Base-by-base conservation (phyloP, 331 rosid species). In the Prunus yedoensis region DNA sequence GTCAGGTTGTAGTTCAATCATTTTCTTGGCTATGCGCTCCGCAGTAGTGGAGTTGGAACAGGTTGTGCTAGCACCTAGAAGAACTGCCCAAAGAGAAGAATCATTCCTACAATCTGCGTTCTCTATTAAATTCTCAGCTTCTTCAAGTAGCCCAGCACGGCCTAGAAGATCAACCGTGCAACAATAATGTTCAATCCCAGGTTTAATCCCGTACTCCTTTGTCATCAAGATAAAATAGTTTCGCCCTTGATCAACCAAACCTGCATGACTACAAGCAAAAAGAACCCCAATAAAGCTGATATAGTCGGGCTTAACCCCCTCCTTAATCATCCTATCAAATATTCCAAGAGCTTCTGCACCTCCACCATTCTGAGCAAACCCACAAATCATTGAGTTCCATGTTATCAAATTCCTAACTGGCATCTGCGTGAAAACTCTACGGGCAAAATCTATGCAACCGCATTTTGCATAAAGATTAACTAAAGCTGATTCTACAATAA, bases 401-500 rank as follows among this genome's bases (percentile, higher is more conserved):
- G 96, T 88, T 79, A 94, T 94, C 91, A 90, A 81, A 79, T 88
- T 94, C 75, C 86, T 86, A 73, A 82, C 78, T 30, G 70, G 81
- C 94, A 94, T 90, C 51, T 68, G 75, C 20, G 9, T 18, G 62
- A 94, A 94, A 82, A 91, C 76, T 47, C 86, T 80, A 8, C 25
- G 13, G 0, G 93, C 94, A 30, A 91, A 90, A 81, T 83, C 85
- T 69, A 90, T 78, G 65, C 85, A 80, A 3, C 98, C 98, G 58
- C 96, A 91, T 83, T 94, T 94, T 11, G 98, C 96, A 38, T 94
- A 94, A 8, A 94, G 84, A 78, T 89, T 91, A 59, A 94, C 92
- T 62, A 94, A 76, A 18, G 98, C 97, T 2, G 98, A 94, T 66
- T 91, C 97, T 23, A 87, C 90, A 66, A 91, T 87, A 66, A 91